Evolutionary conservation across 495 filamentous ascomycete genomes (phyloP).

Genomic region (Letharia lupina): DNA sequence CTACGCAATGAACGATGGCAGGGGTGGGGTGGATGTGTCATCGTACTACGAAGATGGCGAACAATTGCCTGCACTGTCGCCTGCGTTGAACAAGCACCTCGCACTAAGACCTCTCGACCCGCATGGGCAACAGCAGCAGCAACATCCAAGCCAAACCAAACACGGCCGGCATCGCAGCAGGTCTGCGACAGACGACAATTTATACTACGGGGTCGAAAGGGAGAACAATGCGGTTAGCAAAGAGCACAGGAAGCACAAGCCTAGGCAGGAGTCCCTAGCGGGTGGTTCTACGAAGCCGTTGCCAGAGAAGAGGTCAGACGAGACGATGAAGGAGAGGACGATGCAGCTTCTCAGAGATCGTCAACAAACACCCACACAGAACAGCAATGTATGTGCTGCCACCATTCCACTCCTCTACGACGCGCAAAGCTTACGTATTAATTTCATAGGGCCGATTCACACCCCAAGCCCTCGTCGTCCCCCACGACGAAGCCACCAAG

Average conservation of each 20-base stretch:
- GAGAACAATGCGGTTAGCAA: slow-evolving; percentile 16
- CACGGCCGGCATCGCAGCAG: slow-evolving; percentile 21
- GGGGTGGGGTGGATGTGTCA: slow-evolving; percentile 12
- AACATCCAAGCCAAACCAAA: slow-evolving; percentile 6
- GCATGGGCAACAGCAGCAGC: slow-evolving; percentile 1
- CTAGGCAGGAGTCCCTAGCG: slow-evolving; percentile 17
- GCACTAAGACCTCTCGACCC: slow-evolving; percentile 19
- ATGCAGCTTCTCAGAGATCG: slow-evolving; percentile 19
- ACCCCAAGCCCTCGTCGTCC: slow-evolving; percentile 9
- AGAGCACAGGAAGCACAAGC: slow-evolving; percentile 18
- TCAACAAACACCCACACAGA: slow-evolving; percentile 19
- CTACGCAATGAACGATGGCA: slow-evolving; percentile 6
- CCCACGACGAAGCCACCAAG: slow-evolving; percentile 16
- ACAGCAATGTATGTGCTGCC: neutral
- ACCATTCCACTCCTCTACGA: neutral
- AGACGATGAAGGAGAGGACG: slow-evolving; percentile 14
- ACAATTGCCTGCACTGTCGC: slow-evolving; percentile 19
- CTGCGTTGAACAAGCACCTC: slow-evolving; percentile 21
- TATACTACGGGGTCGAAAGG: slow-evolving; percentile 16
- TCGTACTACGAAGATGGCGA: slow-evolving; percentile 23
- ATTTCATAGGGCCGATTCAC: slow-evolving; percentile 11
- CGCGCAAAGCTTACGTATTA: slow-evolving; percentile 7
- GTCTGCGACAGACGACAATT: slow-evolving; percentile 18
- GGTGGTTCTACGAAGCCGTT: slow-evolving; percentile 17
- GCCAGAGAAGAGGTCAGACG: slow-evolving; percentile 7